Base-by-base conservation (phyloP, 2,329 filamentous ascomycete genomes). In the Sclerotinia nivalis region DNA sequence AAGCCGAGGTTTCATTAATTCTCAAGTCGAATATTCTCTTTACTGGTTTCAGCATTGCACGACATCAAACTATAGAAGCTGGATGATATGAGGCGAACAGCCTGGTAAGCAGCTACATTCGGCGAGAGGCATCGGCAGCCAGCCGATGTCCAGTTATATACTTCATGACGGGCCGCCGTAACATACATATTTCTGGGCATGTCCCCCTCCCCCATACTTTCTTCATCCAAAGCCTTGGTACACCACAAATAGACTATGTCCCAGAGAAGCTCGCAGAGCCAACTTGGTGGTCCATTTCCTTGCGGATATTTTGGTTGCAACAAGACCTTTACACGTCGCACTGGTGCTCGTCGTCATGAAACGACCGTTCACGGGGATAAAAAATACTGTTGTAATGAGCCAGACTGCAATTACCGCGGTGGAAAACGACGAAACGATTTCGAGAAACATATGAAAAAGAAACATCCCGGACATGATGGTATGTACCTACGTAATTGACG, bases 401-500 rank as follows among this genome's bases (percentile, higher is more conserved):
- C 66, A 55, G 40, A 69, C 22, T 69, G 66, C 58, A 69, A 64
- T 34, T 69, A 69, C 43, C 47, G 66, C 8, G 66, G 66, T n/a
- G 66, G 58, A 18, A 69, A 69, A 64, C 49, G 66, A 34, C 47
- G 66, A 34, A 54, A 69, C 9, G 66, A 69, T 54, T 69, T 64
- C 49, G 45, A 55, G 7, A 69, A 62, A 4, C 66, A 69, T 20
- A 69, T 69, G 66, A 62, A 50, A 37, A 60, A 69, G 15, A 64
- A 69, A 28, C 66, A 69, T 55, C 66, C 66, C 12, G 66, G 59
- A 54, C 49, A 69, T 37, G 58, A 69, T 64, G 58, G 66, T 69
- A 64, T 49, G 66, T 64, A n/a, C 20, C 20, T 34, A 45, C 10
- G 9, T 20, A 40, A 40, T 22, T 40, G 31, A 22, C 1, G 22